Conservation (phyloP, 257 asterid species). For the Primulina eburnea region DNA sequence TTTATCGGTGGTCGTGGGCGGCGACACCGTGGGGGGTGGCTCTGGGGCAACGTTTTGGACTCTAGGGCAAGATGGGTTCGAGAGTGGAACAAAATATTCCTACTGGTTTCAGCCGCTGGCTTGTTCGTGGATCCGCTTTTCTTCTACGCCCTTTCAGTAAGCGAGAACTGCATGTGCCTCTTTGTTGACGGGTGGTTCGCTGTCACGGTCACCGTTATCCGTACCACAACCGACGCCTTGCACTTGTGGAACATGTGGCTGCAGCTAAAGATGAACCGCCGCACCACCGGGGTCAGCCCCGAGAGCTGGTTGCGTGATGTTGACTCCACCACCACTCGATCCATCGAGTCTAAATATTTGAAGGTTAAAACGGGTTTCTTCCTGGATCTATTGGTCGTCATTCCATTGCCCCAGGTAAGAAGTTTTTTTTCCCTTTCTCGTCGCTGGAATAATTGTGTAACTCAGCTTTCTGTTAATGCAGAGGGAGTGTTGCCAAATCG, state of each 20-base stretch:
- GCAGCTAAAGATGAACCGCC: conserved; percentile 54
- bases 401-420: conserved; percentile 88
- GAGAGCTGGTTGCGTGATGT: conserved; percentile 13
- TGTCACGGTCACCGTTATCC: conserved; percentile 68
- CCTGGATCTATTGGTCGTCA: conserved; percentile 81
- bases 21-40: conserved; percentile 30
- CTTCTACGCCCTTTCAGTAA: conserved; percentile 76
- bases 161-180: conserved; percentile 77
- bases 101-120: conserved; percentile 65
- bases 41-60: conserved; percentile 50
- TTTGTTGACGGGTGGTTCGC: conserved; percentile 94
- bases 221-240: conserved; percentile 81
- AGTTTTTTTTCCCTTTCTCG: too few species aligned
- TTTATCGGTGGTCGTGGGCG: conserved; percentile 16
- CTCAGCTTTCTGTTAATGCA: too few species aligned
- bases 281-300: too few species aligned
- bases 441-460: too few species aligned
- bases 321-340: conserved; percentile 10
- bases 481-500: too few species aligned
- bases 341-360: conserved; percentile 44
- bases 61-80: conserved; percentile 63
- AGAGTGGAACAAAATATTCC: conserved; percentile 89
- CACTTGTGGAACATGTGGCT: conserved; percentile 87
- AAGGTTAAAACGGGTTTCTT: conserved; percentile 60
- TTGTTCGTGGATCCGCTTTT: conserved; percentile 81